A percentile compares a stretch with the other conserved stretches of the same genome.
Conservation (phyloP, 139 green algal species). For the Coccomyxa sp. region DNA sequence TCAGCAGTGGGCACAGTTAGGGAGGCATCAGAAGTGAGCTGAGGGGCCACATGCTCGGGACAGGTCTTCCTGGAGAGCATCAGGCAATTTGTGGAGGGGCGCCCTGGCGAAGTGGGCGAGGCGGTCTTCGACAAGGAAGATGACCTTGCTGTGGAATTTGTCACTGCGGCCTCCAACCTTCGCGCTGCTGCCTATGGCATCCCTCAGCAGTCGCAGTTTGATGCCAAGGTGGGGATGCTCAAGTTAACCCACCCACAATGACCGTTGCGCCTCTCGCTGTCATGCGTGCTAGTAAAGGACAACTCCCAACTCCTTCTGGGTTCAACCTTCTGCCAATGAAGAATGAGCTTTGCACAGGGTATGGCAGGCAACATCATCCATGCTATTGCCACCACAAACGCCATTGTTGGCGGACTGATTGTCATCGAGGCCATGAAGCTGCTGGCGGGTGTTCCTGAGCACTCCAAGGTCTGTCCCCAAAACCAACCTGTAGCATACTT, state of each 20-base stretch:
- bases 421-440: constrained; percentile 90
- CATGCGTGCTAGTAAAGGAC: too few species aligned
- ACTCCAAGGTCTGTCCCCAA: constrained; percentile 5
- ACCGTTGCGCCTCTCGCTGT: not conserved
- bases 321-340: not conserved
- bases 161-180: constrained; percentile 87
- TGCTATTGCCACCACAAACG: constrained; percentile 98
- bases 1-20: too few species aligned
- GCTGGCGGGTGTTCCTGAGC: constrained; percentile 34
- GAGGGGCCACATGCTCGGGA: not conserved
- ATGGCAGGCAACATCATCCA: constrained; percentile 99
- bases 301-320: too few species aligned
- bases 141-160: constrained; percentile 87
- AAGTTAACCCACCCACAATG: not conserved
- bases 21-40: not conserved
- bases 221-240: constrained; percentile 52
- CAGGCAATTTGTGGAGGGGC: constrained; percentile 42
- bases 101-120: constrained; percentile 47
- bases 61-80: constrained; percentile 73
- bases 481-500: not conserved
- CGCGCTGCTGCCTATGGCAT: constrained; percentile 79
- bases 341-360: constrained; percentile 42
- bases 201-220: constrained; percentile 74
- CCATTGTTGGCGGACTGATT: constrained; percentile 89
- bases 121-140: constrained; percentile 78